Base-by-base conservation (phyloP, 2,329 filamentous ascomycete species). In the Neofusicoccum kwambonambiense region DNA sequence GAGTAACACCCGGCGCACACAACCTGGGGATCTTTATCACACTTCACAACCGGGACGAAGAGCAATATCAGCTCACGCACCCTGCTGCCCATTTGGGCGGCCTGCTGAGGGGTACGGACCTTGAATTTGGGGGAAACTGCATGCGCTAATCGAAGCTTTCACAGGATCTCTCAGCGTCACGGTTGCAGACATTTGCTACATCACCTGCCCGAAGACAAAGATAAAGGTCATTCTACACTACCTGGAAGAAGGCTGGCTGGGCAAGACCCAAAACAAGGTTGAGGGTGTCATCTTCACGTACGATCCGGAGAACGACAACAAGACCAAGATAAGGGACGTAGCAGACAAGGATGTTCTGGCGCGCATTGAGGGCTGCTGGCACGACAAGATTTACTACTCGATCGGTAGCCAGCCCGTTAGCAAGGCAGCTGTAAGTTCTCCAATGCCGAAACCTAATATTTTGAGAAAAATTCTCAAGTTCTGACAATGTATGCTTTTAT, bases 1-100 rank as follows among this genome's bases (percentile, higher is more conserved):
- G 93, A 75, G 94, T 99, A 42, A 89, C 90, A 22, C 92, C 95
- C 0, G 95, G 95, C 68, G 89, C 93, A 74, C 92, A 96, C 81
- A 99, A 99, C 77, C 83, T 96, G 69, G 95, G 95, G 69, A 98
- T 99, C 71, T 99, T 97, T 79, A 89, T 99, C 76, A 93, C 87
- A 9, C 80, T 98, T 31, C 87, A 92, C 72, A 89, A 88, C 68
- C 85, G 91, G 62, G 87, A 90, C 70, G 86, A 94, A 73, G 95
- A 99, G 80, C 91, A 93, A 67, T 99, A 99, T 77, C 93, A 96
- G 75, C 86, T 99, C 67, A 97, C 91, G 4, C 95, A 99, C 78
- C 95, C 95, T 3, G 89, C 91, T n/a, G 95, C 95, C 6, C 92
- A 96, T 74, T 83, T 99, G 1, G 93, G 93, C 34, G 95, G 95